Evolutionary conservation across 495 filamentous ascomycete species (phyloP).

Genomic region (Neurospora cerealis): DNA sequence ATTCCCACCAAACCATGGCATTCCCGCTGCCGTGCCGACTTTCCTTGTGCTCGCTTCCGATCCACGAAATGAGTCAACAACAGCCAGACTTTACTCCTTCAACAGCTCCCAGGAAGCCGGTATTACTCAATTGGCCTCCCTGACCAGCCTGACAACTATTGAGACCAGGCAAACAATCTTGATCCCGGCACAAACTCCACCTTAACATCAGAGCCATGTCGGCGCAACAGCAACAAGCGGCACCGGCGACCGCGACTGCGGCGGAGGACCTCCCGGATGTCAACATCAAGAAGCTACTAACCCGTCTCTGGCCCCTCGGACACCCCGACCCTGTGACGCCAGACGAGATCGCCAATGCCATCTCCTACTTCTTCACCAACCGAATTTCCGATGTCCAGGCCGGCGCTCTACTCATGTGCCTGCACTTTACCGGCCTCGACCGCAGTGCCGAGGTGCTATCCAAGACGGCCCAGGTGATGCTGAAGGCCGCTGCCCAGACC

Average conservation of each 20-base stretch:
- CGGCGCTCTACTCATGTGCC: conserved; percentile 70
- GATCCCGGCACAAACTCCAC: not conserved
- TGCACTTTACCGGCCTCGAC: conserved; percentile 81
- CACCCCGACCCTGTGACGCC: conserved; percentile 50
- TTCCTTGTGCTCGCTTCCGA: not conserved
- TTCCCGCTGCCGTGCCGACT: not conserved
- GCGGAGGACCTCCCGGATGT: conserved; percentile 23
- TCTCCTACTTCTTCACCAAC: conserved; percentile 83
- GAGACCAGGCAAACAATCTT: not conserved
- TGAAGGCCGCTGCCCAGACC: conserved; percentile 46
- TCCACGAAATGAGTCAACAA: conserved; percentile 18
- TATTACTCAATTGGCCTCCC: not conserved
- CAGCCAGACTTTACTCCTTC: not conserved
- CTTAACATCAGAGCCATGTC: not conserved
- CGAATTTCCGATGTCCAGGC: conserved; percentile 73
- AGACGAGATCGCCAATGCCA: conserved; percentile 74
- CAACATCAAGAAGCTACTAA: conserved; percentile 74
- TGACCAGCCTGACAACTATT: not conserved
- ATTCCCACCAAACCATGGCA: not conserved
- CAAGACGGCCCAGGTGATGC: conserved; percentile 55
- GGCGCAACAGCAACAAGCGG: not conserved
- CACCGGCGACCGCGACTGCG: not conserved
- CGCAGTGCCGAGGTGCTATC: conserved; percentile 70
- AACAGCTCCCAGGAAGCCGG: not conserved
- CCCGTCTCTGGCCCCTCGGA: conserved; percentile 56